Evolutionary conservation across 2,329 filamentous ascomycete species (phyloP).

Genomic region (Raffaelea arxii): DNA sequence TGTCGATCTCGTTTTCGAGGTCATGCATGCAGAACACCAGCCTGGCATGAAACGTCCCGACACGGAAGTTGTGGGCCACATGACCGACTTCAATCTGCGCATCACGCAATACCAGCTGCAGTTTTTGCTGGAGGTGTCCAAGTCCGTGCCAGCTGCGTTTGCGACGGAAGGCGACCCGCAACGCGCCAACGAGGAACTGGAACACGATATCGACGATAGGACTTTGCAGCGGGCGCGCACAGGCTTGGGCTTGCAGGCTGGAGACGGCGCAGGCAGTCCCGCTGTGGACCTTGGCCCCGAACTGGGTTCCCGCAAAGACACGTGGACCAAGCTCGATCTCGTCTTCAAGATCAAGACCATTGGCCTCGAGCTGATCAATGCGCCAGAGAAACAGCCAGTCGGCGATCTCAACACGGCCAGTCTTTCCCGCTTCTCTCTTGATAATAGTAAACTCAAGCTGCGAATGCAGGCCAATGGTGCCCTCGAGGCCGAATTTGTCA

Average conservation of each 20-base stretch:
- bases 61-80: slow-evolving; percentile 78
- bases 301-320: slow-evolving; percentile 55
- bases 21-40: slow-evolving; percentile 84
- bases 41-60: slow-evolving; percentile 71
- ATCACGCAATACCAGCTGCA: slow-evolving; percentile 87
- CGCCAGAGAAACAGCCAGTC: slow-evolving; percentile 66
- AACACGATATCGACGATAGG: slow-evolving; percentile 59
- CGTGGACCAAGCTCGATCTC: slow-evolving; percentile 89
- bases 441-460: slow-evolving; percentile 84
- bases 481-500: slow-evolving; percentile 83
- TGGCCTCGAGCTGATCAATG: slow-evolving; percentile 77
- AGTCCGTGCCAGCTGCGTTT: slow-evolving; percentile 81
- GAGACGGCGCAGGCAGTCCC: slow-evolving; percentile 27
- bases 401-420: slow-evolving; percentile 69
- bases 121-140: slow-evolving; percentile 78
- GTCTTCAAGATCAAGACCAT: slow-evolving; percentile 83
- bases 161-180: slow-evolving; percentile 52
- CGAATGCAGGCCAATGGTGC: slow-evolving; percentile 88
- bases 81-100: slow-evolving; percentile 87
- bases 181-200: slow-evolving; percentile 56
- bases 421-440: slow-evolving; percentile 86
- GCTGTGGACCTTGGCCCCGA: slow-evolving; percentile 57
- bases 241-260: slow-evolving; percentile 16
- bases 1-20: slow-evolving; percentile 85
- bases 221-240: slow-evolving; percentile 40